A percentile compares a stretch with the other conserved stretches of the same genome.
Conservation (phyloP, 2,329 filamentous ascomycete species). For the Penicillium sp. region DNA sequence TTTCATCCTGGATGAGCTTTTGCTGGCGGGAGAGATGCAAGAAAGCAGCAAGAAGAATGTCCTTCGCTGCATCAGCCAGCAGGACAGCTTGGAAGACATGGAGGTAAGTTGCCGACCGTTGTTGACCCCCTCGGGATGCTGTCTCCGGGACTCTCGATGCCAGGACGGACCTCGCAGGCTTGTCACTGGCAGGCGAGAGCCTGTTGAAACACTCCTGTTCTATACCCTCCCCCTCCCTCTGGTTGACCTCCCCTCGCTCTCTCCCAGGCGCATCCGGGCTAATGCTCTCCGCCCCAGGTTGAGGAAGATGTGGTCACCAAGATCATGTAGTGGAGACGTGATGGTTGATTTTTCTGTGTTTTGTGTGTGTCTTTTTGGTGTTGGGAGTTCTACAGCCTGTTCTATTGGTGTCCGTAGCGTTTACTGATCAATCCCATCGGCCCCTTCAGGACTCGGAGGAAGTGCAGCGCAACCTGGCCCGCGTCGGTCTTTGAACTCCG, state of each 20-base stretch:
- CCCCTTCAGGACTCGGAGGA: conserved; percentile 32
- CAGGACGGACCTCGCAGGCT: background rate
- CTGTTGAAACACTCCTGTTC: too few relatives aligned
- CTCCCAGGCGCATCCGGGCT: conserved; percentile 31
- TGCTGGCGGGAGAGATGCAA: conserved; percentile 93
- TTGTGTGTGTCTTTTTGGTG: conserved; percentile 15
- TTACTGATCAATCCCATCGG: conserved; percentile 36
- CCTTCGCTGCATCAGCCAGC: conserved; percentile 88
- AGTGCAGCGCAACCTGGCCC: conserved; percentile 26
- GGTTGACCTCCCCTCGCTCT: background rate
- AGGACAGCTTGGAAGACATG: conserved; percentile 97
- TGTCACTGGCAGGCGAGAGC: too few relatives aligned
- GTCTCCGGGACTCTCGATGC: background rate
- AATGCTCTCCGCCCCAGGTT: conserved; percentile 60
- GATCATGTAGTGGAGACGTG: conserved; percentile 65
- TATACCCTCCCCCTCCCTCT: background rate
- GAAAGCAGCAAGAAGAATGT: conserved; percentile 99
- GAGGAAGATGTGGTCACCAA: conserved; percentile 82
- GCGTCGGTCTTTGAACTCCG: conserved; percentile 28
- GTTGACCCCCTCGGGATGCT: background rate
- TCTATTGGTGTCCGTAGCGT: conserved; percentile 17
- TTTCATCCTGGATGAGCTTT: conserved; percentile 95
- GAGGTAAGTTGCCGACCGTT: conserved; percentile 80
- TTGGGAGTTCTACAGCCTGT: conserved; percentile 1
- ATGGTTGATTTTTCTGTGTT: conserved; percentile 22